Percentiles rank a stretch among this genome's conserved stretches.
Evolutionary conservation across 371 early-diverging fungal species (phyloP).

Genomic region (Lichtheimia ornata): DNA sequence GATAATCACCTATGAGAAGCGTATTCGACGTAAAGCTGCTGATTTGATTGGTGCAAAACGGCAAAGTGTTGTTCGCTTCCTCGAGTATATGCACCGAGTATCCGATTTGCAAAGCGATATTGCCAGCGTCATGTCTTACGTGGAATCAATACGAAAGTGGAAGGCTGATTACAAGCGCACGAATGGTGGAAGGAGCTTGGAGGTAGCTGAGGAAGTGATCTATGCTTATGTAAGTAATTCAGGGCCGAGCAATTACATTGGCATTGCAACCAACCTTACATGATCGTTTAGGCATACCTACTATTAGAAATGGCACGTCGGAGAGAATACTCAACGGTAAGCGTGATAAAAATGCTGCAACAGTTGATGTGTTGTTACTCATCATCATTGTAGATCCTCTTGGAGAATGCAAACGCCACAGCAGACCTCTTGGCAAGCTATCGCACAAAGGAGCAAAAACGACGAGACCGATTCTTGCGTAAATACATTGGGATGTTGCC

Average conservation of each 20-base stretch:
- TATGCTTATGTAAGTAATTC: conserved; percentile 40
- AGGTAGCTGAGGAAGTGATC: conserved; percentile 25
- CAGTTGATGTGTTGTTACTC: background rate
- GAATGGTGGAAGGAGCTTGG: conserved; percentile 21
- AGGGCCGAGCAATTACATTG: background rate
- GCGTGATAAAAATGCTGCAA: background rate
- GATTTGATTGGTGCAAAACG: conserved; percentile 30
- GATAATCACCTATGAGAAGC: conserved; percentile 30
- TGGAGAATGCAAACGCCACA: conserved; percentile 58
- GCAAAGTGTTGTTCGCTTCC: conserved; percentile 36
- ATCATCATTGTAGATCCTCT: conserved; percentile 35
- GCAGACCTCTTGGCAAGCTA: conserved; percentile 67
- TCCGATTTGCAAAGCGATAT: conserved; percentile 57
- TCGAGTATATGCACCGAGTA: conserved; percentile 35
- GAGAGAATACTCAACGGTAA: conserved; percentile 62
- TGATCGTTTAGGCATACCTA: conserved; percentile 47
- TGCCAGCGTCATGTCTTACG: conserved; percentile 32
- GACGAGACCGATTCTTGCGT: conserved; percentile 63
- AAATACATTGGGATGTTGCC: conserved; percentile 64
- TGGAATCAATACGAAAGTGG: conserved; percentile 28
- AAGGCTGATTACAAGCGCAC: conserved; percentile 28
- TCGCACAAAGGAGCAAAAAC: conserved; percentile 58
- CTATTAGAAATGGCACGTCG: conserved; percentile 76
- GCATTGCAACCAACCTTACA: background rate
- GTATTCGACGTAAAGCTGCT: conserved; percentile 34